phyloP scores from a whole-genome alignment of 495 filamentous ascomycete genomes.

The Penicillium silybi region DNA sequence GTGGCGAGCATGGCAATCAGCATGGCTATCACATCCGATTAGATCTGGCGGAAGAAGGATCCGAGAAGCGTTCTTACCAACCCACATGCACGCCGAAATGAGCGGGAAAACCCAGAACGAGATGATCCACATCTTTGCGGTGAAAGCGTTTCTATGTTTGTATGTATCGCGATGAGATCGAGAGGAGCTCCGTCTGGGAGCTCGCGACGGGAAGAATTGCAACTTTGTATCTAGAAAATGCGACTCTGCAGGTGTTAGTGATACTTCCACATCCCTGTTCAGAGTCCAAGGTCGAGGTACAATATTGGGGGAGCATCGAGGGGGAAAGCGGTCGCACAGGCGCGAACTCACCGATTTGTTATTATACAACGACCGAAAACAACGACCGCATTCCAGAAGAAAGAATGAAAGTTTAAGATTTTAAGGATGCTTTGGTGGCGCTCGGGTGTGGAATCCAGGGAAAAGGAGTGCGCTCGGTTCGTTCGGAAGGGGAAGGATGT shows the following conservation, averaged over 20 bases:
- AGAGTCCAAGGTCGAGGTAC: not conserved
- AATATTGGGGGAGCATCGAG: not conserved
- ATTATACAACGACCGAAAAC: not conserved
- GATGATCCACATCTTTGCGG: slow-evolving; percentile 45
- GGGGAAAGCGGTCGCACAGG: not conserved
- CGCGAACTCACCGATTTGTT: not conserved
- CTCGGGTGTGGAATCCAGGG: slow-evolving; percentile 9
- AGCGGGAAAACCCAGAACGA: slow-evolving; percentile 75
- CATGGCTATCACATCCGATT: slow-evolving; percentile 45
- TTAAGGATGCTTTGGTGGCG: slow-evolving; percentile 11
- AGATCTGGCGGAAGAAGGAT: not conserved
- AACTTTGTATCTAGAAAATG: not conserved
- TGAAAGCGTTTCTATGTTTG: not conserved
- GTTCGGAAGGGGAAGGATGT: not conserved
- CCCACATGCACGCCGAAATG: slow-evolving; percentile 75
- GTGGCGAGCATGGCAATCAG: slow-evolving; percentile 63
- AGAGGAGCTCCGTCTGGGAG: too few relatives aligned
- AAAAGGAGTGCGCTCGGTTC: not conserved
- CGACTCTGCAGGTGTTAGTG: not conserved
- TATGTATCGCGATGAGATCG: not conserved
- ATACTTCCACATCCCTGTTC: not conserved
- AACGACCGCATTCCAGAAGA: slow-evolving; percentile 3
- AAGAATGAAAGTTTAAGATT: slow-evolving; percentile 10
- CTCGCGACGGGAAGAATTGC: not conserved
- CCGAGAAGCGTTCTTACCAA: slow-evolving; percentile 47